Evolutionary conservation across 108 stramenopile species (phyloP), one percentile per base, ranked within the genome.

Genomic region (Mayamaea pseudoterrestris): DNA sequence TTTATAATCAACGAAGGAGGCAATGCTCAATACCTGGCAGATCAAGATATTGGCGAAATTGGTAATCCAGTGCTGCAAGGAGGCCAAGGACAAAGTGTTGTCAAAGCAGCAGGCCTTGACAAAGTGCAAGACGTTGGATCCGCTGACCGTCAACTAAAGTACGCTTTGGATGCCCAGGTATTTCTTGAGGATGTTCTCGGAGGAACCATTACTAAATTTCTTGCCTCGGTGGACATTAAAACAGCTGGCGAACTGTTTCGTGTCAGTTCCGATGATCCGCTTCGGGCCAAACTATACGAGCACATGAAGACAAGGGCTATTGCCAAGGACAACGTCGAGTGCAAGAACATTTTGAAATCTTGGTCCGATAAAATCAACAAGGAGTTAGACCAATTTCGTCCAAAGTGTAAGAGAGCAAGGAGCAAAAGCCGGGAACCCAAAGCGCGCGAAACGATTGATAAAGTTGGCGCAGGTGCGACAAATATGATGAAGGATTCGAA

Each of bases 11-110:
- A 63, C 29, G 5, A 37, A 37, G 36, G 32, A 44, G 52, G 53
- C 5, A 46, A 37, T 16, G 51, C 36, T 22, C 53, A 61, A 28
- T 22, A 41, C n/a, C n/a, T n/a, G n/a, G n/a, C n/a, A n/a, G n/a
- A n/a, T n/a, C n/a, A n/a, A n/a, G n/a, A n/a, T n/a, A n/a, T n/a
- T n/a, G n/a, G n/a, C n/a, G n/a, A n/a, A n/a, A n/a, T n/a, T n/a
- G n/a, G n/a, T n/a, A n/a, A n/a, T n/a, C n/a, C n/a, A n/a, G n/a
- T n/a, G n/a, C n/a, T n/a, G n/a, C n/a, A n/a, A n/a, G n/a, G n/a
- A n/a, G n/a, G n/a, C n/a, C n/a, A n/a, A n/a, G n/a, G n/a, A n/a
- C n/a, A n/a, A n/a, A n/a, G n/a, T n/a, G n/a, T n/a, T n/a, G n/a
- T n/a, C n/a, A n/a, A n/a, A n/a, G n/a, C n/a, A n/a, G n/a, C n/a